Percentiles rank a stretch among this genome's conserved stretches.
Conservation (phyloP, 768 basidiomycete genomes). For the Boletus coccyginus region DNA sequence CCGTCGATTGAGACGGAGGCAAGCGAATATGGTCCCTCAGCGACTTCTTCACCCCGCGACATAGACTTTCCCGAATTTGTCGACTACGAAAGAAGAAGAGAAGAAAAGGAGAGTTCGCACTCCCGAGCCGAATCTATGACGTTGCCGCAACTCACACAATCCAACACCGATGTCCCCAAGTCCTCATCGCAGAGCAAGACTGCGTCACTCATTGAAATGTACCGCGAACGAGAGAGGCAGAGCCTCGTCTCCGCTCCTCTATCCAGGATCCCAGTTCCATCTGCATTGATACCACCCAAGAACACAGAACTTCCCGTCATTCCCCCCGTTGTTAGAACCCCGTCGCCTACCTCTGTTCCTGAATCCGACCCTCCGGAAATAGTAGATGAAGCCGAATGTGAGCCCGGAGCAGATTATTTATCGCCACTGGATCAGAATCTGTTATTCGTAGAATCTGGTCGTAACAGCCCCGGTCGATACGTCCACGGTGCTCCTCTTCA, state of each 20-base stretch:
- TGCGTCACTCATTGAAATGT: constrained; percentile 82
- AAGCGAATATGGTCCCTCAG: constrained; percentile 33
- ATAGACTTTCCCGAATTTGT: constrained; percentile 31
- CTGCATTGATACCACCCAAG: constrained; percentile 14
- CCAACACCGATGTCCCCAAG: constrained; percentile 12
- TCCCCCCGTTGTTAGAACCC: background rate
- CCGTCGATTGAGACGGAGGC: constrained; percentile 33
- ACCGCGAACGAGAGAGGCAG: constrained; percentile 65
- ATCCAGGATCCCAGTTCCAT: constrained; percentile 37
- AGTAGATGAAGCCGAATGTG: constrained; percentile 27
- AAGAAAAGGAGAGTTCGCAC: constrained; percentile 25
- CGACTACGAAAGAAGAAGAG: constrained; percentile 19
- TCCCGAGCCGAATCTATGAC: constrained; percentile 29
- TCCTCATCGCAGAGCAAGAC: constrained; percentile 54
- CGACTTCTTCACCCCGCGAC: constrained; percentile 26
- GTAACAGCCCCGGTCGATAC: constrained; percentile 69
- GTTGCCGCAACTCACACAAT: constrained; percentile 17
- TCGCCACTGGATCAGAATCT: constrained; percentile 35
- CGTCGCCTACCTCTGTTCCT: constrained; percentile 16
- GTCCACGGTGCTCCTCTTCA: constrained; percentile 83
- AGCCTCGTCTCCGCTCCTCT: constrained; percentile 6
- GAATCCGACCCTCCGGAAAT: constrained; percentile 28
- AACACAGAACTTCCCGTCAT: constrained; percentile 4
- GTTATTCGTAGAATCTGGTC: constrained; percentile 46
- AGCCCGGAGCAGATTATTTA: constrained; percentile 21